These are phyloP conservation scores for Sclerotinia nivalis DNA, from an alignment of 2,329 filamentous ascomycete species.

Conservation along the genomic window DNA sequence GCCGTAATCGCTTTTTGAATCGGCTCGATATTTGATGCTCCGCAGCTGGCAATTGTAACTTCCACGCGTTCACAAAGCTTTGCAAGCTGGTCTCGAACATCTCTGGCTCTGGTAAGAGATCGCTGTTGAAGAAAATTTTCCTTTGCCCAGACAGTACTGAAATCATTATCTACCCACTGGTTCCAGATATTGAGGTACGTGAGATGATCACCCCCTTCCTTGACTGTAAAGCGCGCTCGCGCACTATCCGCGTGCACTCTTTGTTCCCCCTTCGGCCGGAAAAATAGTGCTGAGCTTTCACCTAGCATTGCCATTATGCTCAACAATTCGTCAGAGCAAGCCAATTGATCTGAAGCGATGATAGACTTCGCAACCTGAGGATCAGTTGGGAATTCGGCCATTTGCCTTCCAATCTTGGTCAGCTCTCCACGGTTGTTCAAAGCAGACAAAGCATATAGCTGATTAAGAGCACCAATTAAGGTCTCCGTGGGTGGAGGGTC, in stretches of 20 bases:
- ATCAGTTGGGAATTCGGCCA: slow-evolving; percentile 93
- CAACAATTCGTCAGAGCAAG: slow-evolving; percentile 91
- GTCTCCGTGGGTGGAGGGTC: slow-evolving; percentile 89
- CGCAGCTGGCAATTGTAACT: slow-evolving; percentile 69
- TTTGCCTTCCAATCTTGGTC: slow-evolving; percentile 87
- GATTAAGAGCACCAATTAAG: slow-evolving; percentile 83
- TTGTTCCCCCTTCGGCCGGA: slow-evolving; percentile 86
- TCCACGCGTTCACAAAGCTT: slow-evolving; percentile 94
- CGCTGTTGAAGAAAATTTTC: slow-evolving; percentile 95
- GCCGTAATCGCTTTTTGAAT: slow-evolving; percentile 87
- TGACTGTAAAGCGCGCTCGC: slow-evolving; percentile 81
- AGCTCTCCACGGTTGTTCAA: slow-evolving; percentile 86
- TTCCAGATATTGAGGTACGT: slow-evolving; percentile 92
- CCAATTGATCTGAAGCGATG: slow-evolving; percentile 82
- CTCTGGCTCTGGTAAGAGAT: slow-evolving; percentile 81
- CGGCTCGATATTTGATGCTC: slow-evolving; percentile 69
- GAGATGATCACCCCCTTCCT: slow-evolving; percentile 87
- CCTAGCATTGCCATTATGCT: slow-evolving; percentile 93
- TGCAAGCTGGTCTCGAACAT: slow-evolving; percentile 88
- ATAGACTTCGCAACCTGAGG: slow-evolving; percentile 90
- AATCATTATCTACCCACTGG: slow-evolving; percentile 92
- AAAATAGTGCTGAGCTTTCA: slow-evolving; percentile 87
- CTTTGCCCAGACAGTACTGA: slow-evolving; percentile 79
- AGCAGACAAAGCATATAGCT: slow-evolving; percentile 86
- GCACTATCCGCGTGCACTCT: slow-evolving; percentile 94